Percentiles rank a stretch among this genome's conserved stretches.
phyloP scores from a whole-genome alignment of 1,139 yeast species.

The Candida sp. region DNA sequence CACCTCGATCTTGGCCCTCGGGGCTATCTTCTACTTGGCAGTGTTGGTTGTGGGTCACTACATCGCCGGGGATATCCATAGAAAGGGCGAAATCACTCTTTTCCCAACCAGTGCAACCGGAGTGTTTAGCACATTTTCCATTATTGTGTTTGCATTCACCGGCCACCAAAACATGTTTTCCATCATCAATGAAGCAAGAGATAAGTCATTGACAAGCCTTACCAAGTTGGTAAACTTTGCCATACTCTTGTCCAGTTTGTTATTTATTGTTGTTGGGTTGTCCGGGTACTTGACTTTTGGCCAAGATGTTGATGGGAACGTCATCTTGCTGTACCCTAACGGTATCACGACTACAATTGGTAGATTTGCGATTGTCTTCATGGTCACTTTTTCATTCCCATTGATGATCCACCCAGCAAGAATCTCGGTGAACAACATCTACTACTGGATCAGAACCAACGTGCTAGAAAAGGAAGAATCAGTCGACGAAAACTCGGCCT shows the following conservation, averaged over 20 bases:
- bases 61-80: constrained; percentile 46
- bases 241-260: constrained; percentile 39
- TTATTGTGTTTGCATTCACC: constrained; percentile 52
- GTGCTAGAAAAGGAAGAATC: constrained; percentile 3
- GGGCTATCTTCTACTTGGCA: constrained; percentile 44
- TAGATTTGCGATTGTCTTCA: constrained; percentile 63
- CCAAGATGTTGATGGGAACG: constrained; percentile 65
- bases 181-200: constrained; percentile 53
- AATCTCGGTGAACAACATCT: constrained; percentile 78
- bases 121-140: constrained; percentile 62
- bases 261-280: constrained; percentile 45
- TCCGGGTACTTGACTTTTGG: constrained; percentile 52
- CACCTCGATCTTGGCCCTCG: constrained; percentile 45
- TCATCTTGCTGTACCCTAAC: constrained; percentile 68
- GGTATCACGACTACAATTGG: constrained; percentile 64
- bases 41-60: constrained; percentile 40
- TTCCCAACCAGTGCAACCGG: constrained; percentile 64
- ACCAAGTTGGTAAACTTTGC: constrained; percentile 58
- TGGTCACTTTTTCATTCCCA: constrained; percentile 91
- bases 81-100: constrained; percentile 58
- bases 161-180: constrained; percentile 58
- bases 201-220: constrained; percentile 56
- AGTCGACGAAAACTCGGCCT: constrained; percentile 13
- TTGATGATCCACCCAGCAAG: constrained; percentile 94
- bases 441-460: constrained; percentile 47